A percentile compares a stretch with the other conserved stretches of the same genome.
These are phyloP conservation scores for Macadamia integrifolia DNA, from an alignment of 164 flowering plant genomes.

Conservation along the genomic window DNA sequence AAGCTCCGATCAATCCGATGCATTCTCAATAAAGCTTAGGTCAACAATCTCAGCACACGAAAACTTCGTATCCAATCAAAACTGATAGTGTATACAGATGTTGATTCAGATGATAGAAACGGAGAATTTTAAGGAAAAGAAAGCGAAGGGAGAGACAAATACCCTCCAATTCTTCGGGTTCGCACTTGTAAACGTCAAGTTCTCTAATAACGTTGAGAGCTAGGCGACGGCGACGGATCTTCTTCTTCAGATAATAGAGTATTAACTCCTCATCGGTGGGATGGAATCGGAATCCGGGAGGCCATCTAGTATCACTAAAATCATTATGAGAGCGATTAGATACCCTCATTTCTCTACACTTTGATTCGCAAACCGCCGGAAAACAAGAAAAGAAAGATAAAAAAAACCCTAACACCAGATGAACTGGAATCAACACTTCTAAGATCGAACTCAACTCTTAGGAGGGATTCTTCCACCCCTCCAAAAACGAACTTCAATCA, in stretches of 20 bases:
- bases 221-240: conserved; percentile 21
- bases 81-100: too few relatives aligned
- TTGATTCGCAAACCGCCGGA: too few relatives aligned
- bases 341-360: too few relatives aligned
- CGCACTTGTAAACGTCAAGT: conserved; percentile 29
- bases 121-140: neutral
- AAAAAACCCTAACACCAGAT: too few relatives aligned
- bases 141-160: neutral
- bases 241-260: conserved; percentile 29
- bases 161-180: conserved; percentile 37
- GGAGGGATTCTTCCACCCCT: too few relatives aligned
- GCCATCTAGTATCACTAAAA: conserved; percentile 21
- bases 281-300: conserved; percentile 34
- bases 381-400: too few relatives aligned
- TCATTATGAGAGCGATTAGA: neutral
- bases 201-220: conserved; percentile 21
- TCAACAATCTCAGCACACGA: neutral
- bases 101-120: too few relatives aligned
- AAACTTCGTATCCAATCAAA: too few relatives aligned
- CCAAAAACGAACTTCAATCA: too few relatives aligned
- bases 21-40: neutral
- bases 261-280: conserved; percentile 36
- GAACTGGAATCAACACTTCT: too few relatives aligned
- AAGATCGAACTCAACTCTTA: too few relatives aligned
- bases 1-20: neutral